These are phyloP conservation scores for Fistulifera pelliculosa DNA, from an alignment of 108 stramenopile genomes.

Conservation along the genomic window DNA sequence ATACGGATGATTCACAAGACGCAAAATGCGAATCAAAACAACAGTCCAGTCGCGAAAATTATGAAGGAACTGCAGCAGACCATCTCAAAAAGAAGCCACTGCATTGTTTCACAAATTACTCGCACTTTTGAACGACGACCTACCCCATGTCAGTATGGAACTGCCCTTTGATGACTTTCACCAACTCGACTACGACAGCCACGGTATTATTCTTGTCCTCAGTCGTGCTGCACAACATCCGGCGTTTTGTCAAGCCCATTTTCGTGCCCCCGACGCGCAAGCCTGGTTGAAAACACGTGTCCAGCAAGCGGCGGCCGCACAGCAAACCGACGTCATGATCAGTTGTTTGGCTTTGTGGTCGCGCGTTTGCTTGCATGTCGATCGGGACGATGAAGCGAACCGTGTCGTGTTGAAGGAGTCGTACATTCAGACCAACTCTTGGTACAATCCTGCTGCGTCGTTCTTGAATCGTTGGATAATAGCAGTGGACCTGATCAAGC, in stretches of 20 bases:
- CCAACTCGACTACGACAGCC: too few species aligned
- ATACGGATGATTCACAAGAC: constrained; percentile 46
- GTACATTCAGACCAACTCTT: constrained; percentile 21
- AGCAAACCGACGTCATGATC: constrained; percentile 32
- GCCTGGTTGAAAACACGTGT: constrained; percentile 13
- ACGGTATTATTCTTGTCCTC: constrained; percentile 44
- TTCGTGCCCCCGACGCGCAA: constrained; percentile 33
- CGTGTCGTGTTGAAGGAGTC: constrained; percentile 21
- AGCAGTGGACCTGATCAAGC: constrained; percentile 6
- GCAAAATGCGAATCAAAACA: constrained; percentile 21
- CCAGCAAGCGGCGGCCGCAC: constrained; percentile 7
- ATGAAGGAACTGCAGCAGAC: constrained; percentile 19
- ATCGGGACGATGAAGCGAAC: constrained; percentile 49
- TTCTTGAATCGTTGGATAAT: neutral
- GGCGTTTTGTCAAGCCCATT: constrained; percentile 25
- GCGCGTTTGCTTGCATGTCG: constrained; percentile 57
- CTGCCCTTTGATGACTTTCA: constrained; percentile 36
- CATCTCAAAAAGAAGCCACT: constrained; percentile 2
- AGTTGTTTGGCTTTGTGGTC: constrained; percentile 53
- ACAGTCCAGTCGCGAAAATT: constrained; percentile 35
- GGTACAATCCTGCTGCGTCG: neutral
- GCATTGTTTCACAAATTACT: constrained; percentile 24
- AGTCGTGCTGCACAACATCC: constrained; percentile 34
- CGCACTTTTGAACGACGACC: constrained; percentile 48
- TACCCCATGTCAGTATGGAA: constrained; percentile 48